These are phyloP conservation scores for Aegilops longissima DNA, from an alignment of 176 grass and related monocot genomes.

Conservation along the genomic window DNA sequence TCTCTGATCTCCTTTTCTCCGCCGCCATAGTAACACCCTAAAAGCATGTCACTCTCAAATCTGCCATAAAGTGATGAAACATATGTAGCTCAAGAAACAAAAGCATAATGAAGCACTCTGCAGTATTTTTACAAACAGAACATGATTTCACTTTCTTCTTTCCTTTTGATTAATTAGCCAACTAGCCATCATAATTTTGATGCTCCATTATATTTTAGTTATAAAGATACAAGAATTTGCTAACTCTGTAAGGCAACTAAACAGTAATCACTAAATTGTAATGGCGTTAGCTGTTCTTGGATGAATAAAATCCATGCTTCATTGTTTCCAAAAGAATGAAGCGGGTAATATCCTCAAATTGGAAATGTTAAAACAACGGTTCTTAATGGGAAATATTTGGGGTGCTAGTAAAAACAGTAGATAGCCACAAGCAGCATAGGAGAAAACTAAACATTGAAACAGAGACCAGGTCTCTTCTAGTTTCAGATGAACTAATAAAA, in stretches of 20 bases:
- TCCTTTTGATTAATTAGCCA: background rate
- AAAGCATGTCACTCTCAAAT: constrained; percentile 97
- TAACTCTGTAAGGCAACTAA: background rate
- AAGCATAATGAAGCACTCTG: background rate
- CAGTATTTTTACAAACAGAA: background rate
- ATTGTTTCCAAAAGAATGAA: constrained; percentile 5
- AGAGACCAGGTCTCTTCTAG: too few relatives aligned
- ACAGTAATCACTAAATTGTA: constrained; percentile 21
- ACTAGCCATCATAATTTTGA: background rate
- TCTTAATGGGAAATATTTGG: background rate
- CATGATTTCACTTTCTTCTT: background rate
- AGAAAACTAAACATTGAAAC: too few relatives aligned
- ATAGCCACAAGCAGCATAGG: too few relatives aligned
- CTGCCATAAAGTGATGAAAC: constrained; percentile 38
- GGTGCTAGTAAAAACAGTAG: too few relatives aligned
- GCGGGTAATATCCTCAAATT: background rate
- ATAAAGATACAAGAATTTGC: background rate
- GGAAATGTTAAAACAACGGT: background rate
- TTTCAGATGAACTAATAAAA: too few relatives aligned
- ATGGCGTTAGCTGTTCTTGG: background rate
- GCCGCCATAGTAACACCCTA: constrained; percentile 94
- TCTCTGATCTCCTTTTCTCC: constrained; percentile 8
- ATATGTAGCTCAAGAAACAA: constrained; percentile 23
- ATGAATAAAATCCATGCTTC: background rate
- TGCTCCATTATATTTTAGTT: background rate